Evolutionary conservation across 2,329 filamentous ascomycete species (phyloP).

Genomic region (Coniochaeta sp.): DNA sequence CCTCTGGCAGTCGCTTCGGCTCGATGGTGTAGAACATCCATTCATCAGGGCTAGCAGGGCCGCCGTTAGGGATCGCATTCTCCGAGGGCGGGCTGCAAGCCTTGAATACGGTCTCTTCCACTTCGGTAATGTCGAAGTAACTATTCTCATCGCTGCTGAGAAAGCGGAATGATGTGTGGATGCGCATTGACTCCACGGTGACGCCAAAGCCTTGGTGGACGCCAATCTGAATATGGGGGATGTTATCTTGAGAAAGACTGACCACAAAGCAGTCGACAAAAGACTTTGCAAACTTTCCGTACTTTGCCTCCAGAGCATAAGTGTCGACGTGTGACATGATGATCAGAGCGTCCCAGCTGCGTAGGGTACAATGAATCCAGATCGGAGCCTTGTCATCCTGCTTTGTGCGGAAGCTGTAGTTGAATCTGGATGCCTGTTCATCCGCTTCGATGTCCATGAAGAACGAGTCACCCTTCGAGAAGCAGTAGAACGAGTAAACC

Average conservation of each 20-base stretch:
- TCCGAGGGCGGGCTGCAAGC: not conserved
- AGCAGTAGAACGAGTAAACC: not conserved
- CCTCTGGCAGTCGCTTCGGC: not conserved
- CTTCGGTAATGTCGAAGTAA: conserved; percentile 1
- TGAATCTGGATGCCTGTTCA: not conserved
- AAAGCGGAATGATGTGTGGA: not conserved
- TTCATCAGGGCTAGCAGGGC: not conserved
- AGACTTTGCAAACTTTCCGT: not conserved
- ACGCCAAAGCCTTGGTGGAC: not conserved
- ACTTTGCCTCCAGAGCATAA: not conserved
- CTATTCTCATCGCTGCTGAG: not conserved
- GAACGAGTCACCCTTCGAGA: not conserved
- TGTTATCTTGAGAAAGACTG: not conserved
- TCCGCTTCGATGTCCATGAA: not conserved
- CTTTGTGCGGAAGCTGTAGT: not conserved
- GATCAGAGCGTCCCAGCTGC: not conserved
- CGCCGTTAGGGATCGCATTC: not conserved
- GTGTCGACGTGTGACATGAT: not conserved
- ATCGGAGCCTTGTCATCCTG: conserved; percentile 1
- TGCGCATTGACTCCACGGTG: not conserved
- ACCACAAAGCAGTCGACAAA: not conserved
- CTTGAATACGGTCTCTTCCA: not conserved
- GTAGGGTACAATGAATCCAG: conserved; percentile 1
- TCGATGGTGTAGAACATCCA: not conserved
- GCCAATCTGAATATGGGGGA: not conserved